phyloP scores from a whole-genome alignment of 2,329 filamentous ascomycete genomes.

The Claviceps fusiformis region DNA sequence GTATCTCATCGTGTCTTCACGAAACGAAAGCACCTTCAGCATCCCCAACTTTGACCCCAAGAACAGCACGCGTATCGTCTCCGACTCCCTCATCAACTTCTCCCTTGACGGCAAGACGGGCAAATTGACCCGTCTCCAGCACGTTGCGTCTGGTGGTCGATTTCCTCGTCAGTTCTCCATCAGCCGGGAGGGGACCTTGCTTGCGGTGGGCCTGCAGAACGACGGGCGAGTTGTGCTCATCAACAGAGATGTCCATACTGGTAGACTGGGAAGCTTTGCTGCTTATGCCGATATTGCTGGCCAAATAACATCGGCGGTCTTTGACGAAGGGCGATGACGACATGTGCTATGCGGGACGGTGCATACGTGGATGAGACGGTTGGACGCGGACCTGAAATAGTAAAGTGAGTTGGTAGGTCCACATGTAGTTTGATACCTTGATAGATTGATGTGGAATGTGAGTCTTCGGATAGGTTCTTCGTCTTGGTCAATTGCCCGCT shows the following conservation, averaged over 20 bases:
- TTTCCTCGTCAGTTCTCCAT: conserved; percentile 55
- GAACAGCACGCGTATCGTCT: conserved; percentile 32
- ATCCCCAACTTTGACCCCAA: conserved; percentile 30
- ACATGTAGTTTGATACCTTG: too few species aligned
- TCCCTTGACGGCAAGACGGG: conserved; percentile 40
- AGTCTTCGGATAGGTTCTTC: too few species aligned
- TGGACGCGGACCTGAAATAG: not conserved
- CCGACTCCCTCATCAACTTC: conserved; percentile 54
- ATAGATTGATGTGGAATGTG: too few species aligned
- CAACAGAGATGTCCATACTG: conserved; percentile 43
- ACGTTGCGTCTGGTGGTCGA: conserved; percentile 49
- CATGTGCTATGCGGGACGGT: not conserved
- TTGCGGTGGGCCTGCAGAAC: conserved; percentile 53
- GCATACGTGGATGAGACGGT: not conserved
- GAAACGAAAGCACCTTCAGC: conserved; percentile 43
- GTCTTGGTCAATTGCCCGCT: too few species aligned
- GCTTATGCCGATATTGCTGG: conserved; percentile 29
- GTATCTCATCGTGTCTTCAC: conserved; percentile 55
- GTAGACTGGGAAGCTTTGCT: conserved; percentile 36
- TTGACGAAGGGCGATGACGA: conserved; percentile 23
- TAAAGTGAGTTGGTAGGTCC: too few species aligned
- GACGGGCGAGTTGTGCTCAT: conserved; percentile 49
- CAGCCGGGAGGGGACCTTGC: conserved; percentile 47
- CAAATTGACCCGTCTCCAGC: conserved; percentile 38
- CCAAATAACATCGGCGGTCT: conserved; percentile 32